Conservation (phyloP, 441 rosid species). For the Pelargonium australe region DNA sequence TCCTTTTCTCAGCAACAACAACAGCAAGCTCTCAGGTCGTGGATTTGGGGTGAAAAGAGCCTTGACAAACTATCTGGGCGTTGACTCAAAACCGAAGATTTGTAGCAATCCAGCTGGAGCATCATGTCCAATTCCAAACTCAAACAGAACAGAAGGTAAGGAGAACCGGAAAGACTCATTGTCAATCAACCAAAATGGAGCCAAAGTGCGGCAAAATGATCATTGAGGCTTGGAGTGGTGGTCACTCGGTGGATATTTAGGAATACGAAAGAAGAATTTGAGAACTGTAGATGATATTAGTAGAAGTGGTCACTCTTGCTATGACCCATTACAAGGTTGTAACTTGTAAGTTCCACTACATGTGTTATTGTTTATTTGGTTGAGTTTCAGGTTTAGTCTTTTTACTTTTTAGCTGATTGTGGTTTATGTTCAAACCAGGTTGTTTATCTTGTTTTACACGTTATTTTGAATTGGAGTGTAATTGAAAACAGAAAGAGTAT, state of each 20-base stretch:
- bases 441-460: neutral
- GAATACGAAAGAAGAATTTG: no score
- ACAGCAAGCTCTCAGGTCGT: conserved; percentile 46
- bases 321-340: neutral
- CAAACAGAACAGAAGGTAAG: neutral
- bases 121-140: neutral
- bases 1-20: conserved; percentile 30
- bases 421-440: neutral
- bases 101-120: neutral
- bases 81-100: conserved; percentile 25
- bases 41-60: conserved; percentile 65
- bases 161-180: neutral
- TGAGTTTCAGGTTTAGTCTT: no score
- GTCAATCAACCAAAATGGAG: neutral
- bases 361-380: no score
- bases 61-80: conserved; percentile 59
- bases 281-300: no score
- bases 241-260: no score
- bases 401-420: no score
- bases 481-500: neutral
- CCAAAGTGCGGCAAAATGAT: no score
- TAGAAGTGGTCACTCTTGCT: neutral
- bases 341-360: no score
- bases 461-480: neutral
- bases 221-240: no score